A percentile compares a stretch with the other conserved stretches of the same genome.
phyloP scores from a whole-genome alignment of 2,329 filamentous ascomycete species.

The Bipolaris zeicola region DNA sequence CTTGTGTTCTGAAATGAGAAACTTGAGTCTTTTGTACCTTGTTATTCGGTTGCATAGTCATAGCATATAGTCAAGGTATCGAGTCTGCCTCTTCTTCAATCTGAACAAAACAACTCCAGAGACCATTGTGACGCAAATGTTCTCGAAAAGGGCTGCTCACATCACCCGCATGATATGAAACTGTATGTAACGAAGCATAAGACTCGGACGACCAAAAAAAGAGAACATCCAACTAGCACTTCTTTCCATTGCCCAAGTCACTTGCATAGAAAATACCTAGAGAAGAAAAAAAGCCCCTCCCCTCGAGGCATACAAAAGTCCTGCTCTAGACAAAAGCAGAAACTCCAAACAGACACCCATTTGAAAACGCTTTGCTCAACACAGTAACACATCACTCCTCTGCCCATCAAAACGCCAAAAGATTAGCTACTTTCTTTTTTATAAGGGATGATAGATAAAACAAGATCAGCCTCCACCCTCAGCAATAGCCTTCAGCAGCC shows the following conservation, averaged over 20 bases:
- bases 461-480: conserved; percentile 35
- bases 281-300: neutral
- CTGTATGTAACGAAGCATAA: no score
- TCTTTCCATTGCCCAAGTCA: neutral
- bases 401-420: neutral
- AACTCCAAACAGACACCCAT: neutral
- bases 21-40: neutral
- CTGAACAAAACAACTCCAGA: no score
- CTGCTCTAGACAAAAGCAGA: neutral
- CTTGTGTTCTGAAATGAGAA: neutral
- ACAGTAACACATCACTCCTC: neutral
- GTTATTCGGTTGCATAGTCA: neutral
- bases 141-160: no score
- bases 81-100: neutral
- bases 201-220: neutral
- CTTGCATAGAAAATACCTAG: neutral
- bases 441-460: neutral
- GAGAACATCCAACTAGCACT: neutral
- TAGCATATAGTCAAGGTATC: neutral
- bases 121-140: no score
- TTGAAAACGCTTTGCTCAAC: neutral
- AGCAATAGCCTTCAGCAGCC: conserved; percentile 44
- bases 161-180: no score
- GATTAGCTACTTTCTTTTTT: neutral
- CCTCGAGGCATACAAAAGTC: neutral